Base-by-base conservation (phyloP, 1,139 yeast species). In the Pichia sp. region DNA sequence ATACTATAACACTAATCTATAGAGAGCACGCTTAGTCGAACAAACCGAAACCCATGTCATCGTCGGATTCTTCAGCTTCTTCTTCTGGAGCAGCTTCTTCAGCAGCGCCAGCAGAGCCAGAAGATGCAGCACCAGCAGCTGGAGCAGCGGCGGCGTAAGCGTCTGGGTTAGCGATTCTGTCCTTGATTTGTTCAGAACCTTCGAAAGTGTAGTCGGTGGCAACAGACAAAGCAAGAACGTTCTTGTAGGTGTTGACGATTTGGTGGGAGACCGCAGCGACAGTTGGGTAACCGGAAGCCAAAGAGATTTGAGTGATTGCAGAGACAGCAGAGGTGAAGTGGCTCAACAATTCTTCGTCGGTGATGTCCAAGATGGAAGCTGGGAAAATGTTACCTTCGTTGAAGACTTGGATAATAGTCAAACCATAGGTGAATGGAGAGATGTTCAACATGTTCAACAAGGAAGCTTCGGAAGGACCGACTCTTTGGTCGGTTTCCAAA, bases 401-500 rank as follows among this genome's bases (percentile, higher is more conserved):
- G 87, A 87, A 93, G 73, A 93, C 98, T 79, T 89, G 96, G 71
- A 85, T 89, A 72, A 93, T 87, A 71, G 89, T 75, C 85, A 93
- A 79, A 88, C 99, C 99, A 78, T 87, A 93, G 70, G 99, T 89
- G 87, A 93, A 93, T 70, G 99, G 99, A 77, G 99, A 95, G 75
- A 93, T 91, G 95, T 93, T 87, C 81, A 93, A 85, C 98, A 93
- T 89, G 91, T 93, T 93, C 77, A 93, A 87, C 79, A 93, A 84
- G 68, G 97, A 76, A 66, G 99, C 99, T 84, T 93, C 99, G 71
- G 99, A 93, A 69, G 95, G 96, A 82, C 99, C 99, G 71, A 93
- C 99, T 79, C 79, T 89, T 74, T 72, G 72, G 71, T 88, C 88
- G 61, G 85, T 82, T 63, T 78, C 83, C 72, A 91, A 96, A 74